Evolutionary conservation across 1,284 basidiomycete genomes (phyloP).

Genomic region (Wolfiporia cocos): DNA sequence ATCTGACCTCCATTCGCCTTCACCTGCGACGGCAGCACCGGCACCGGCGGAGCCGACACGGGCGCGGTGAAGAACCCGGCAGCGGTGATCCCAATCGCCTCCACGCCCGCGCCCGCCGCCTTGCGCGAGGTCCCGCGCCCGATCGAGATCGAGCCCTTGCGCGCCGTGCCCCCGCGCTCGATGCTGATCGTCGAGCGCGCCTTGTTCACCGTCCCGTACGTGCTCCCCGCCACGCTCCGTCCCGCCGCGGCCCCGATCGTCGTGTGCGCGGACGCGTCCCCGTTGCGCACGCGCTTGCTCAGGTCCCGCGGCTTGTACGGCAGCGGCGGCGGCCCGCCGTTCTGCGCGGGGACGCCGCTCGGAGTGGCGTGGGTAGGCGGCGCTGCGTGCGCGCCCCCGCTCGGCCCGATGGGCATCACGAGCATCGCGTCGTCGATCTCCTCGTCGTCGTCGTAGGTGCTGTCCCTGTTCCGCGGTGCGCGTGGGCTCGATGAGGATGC

Average conservation of each 20-base stretch:
- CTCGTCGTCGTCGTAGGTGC: constrained; percentile 50
- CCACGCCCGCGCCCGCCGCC: constrained; percentile 58
- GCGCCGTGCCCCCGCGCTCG: constrained; percentile 35
- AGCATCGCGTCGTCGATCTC: constrained; percentile 70
- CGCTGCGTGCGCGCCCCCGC: constrained; percentile 7
- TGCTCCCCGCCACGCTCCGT: constrained; percentile 10
- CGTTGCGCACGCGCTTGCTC: not conserved
- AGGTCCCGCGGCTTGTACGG: constrained; percentile 6
- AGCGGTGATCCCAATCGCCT: constrained; percentile 65
- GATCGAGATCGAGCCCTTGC: constrained; percentile 56
- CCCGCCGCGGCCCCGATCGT: constrained; percentile 19
- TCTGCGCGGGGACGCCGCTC: constrained; percentile 11
- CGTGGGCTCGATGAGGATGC: constrained; percentile 15
- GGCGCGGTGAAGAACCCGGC: constrained; percentile 70
- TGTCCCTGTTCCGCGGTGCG: constrained; percentile 22
- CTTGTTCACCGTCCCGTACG: constrained; percentile 29
- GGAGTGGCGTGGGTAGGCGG: constrained; percentile 6
- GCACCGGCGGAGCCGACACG: constrained; percentile 28
- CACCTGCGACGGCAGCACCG: constrained; percentile 19
- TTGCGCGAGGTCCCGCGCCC: constrained; percentile 60
- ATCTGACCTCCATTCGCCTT: constrained; percentile 5
- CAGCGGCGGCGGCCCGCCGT: constrained; percentile 13
- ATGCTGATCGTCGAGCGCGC: constrained; percentile 59
- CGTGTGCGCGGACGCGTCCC: constrained; percentile 23
- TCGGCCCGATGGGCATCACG: constrained; percentile 64